Evolutionary conservation across 2,329 filamentous ascomycete species (phyloP).

Genomic region (Geosmithia flava): DNA sequence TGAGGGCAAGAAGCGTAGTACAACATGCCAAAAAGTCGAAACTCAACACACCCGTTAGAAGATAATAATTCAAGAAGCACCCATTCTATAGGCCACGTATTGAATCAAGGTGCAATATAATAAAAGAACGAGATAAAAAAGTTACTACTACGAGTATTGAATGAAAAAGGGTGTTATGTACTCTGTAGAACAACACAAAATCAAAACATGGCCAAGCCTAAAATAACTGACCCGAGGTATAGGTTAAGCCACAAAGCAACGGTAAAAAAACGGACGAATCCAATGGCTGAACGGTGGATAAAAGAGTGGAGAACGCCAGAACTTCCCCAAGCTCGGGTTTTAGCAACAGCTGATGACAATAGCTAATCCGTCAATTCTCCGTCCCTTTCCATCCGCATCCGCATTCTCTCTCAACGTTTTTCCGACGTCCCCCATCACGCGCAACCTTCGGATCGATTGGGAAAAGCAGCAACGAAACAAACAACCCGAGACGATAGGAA

Average conservation of each 20-base stretch:
- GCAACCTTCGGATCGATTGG: background rate
- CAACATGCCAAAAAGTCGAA: too few species aligned
- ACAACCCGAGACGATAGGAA: too few species aligned
- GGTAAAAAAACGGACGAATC: constrained; percentile 7
- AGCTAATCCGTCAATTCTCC: background rate
- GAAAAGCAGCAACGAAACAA: background rate
- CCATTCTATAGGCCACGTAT: too few species aligned
- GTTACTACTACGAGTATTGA: too few species aligned
- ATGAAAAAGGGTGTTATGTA: too few species aligned
- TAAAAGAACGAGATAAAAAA: too few species aligned
- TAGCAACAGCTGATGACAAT: background rate
- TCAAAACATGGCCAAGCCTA: background rate
- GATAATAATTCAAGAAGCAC: too few species aligned
- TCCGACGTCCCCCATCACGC: background rate
- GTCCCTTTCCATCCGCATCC: background rate
- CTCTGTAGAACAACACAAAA: too few species aligned
- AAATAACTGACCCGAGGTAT: background rate
- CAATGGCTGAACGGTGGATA: background rate
- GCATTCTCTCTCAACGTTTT: background rate
- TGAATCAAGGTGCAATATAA: too few species aligned
- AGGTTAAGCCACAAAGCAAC: background rate
- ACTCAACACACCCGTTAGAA: too few species aligned
- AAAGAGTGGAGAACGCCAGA: background rate
- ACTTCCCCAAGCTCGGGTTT: background rate
- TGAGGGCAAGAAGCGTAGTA: too few species aligned